Base-by-base conservation (phyloP, 2,329 filamentous ascomycete species). In the Metarhizium humberi region DNA sequence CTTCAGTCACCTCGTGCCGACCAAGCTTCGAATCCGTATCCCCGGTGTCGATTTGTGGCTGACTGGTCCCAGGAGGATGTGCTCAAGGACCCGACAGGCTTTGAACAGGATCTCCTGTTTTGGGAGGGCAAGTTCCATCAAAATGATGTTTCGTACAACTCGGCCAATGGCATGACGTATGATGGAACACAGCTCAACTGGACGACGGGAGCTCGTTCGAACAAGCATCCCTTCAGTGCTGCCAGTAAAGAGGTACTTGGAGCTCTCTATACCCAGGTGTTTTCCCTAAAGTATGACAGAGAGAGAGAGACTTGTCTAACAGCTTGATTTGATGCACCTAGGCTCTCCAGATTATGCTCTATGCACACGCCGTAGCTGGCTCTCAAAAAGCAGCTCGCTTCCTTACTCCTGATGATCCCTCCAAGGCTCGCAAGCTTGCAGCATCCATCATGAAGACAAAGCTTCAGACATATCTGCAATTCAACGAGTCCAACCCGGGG, bases 121-220 rank as follows among this genome's bases (percentile, higher is more conserved):
- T 75, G 72, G 72, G 73, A 76, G 57, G 73, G 71, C n/a, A 67
- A 71, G 29, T 75, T 75, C 38, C 72, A 75, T 52, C 69, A 71
- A 51, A 68, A 74, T 51, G 66, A 70, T 25, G 64, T 75, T 3
- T 64, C 67, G 10, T 75, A 73, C 59, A 75, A 75, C 55, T 57
- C 62, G 2, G 61, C 60, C 16, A 75, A 75, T 56, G 73, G 72
- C 51, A 73, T 74, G 68, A 67, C 69, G 5, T 73, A 74, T 50
- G 71, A 73, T 53, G 71, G 71, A 6, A 70, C 69, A 0, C 66
- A 72, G 53, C 61, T 73, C 34, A 66, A 74, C 55, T 71, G 65
- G 63, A 58, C 59, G 8, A 72, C 71, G 11, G 72, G 73, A 10
- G 63, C 66, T 45, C 61, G 59, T 14, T 70, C 65, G 4, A 56